Evolutionary conservation across 306 rosid genomes (phyloP).

Genomic region (Corylus avellana): DNA sequence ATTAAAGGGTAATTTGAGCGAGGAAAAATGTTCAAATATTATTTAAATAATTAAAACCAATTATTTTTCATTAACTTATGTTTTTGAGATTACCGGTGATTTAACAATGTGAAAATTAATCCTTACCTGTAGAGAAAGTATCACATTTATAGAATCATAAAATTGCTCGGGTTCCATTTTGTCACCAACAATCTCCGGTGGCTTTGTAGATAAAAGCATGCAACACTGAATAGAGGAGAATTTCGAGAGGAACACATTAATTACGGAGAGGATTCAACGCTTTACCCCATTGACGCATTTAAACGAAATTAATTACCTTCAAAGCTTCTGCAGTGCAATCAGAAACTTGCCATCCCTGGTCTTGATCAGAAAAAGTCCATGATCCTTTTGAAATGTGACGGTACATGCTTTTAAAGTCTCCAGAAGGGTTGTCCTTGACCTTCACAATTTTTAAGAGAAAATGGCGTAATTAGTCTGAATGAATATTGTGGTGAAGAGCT

Average conservation of each 20-base stretch:
- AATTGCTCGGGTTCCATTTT: slow-evolving; percentile 59
- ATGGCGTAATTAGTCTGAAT: background rate
- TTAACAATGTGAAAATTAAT: background rate
- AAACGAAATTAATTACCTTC: slow-evolving; percentile 40
- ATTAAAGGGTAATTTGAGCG: too few relatives aligned
- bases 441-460: background rate
- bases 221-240: slow-evolving; percentile 49
- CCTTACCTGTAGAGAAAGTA: slow-evolving; percentile 65
- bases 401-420: slow-evolving; percentile 62
- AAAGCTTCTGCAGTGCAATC: slow-evolving; percentile 81
- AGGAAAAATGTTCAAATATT: too few relatives aligned
- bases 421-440: slow-evolving; percentile 61
- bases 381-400: slow-evolving; percentile 81
- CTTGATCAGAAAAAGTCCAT: slow-evolving; percentile 82
- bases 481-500: background rate
- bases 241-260: background rate
- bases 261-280: background rate
- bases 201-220: slow-evolving; percentile 49
- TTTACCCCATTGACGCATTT: background rate
- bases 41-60: too few relatives aligned
- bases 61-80: too few relatives aligned
- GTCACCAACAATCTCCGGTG: slow-evolving; percentile 67
- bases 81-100: too few relatives aligned
- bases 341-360: slow-evolving; percentile 90
- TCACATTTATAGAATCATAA: slow-evolving; percentile 60